A percentile compares a stretch with the other conserved stretches of the same genome.
phyloP scores from a whole-genome alignment of 257 asterid species.

The Leptodermis oblonga region DNA sequence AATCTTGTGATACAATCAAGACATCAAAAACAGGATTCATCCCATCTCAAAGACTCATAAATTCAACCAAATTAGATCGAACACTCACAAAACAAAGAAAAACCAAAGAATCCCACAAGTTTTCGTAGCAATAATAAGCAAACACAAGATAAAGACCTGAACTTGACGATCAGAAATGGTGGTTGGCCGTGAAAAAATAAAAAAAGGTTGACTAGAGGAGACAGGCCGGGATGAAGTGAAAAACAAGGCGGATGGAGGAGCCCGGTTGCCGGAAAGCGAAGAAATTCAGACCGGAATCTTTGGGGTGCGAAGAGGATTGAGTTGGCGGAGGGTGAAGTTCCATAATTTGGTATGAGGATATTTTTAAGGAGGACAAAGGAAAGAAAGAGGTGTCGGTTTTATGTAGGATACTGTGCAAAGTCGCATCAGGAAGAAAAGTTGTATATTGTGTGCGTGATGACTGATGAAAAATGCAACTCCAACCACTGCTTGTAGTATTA shows the following conservation, averaged over 20 bases:
- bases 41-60: background rate
- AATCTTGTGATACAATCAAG: background rate
- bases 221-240: slow-evolving; percentile 19
- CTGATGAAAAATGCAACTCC: slow-evolving; percentile 11
- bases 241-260: no score
- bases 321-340: slow-evolving; percentile 28
- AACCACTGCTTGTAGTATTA: background rate
- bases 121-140: background rate
- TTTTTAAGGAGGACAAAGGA: slow-evolving; percentile 43
- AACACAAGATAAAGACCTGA: slow-evolving; percentile 17
- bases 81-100: slow-evolving; percentile 4
- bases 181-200: slow-evolving; percentile 3
- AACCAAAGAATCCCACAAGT: slow-evolving; percentile 16
- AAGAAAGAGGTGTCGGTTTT: slow-evolving; percentile 23
- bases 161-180: slow-evolving; percentile 11
- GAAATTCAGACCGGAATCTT: slow-evolving; percentile 31
- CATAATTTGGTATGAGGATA: slow-evolving; percentile 28
- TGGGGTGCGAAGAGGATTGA: slow-evolving; percentile 30
- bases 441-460: slow-evolving; percentile 17
- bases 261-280: slow-evolving; percentile 41
- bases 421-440: slow-evolving; percentile 18
- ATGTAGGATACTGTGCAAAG: slow-evolving; percentile 5
- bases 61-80: background rate
- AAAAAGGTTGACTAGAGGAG: slow-evolving; percentile 9
- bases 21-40: background rate